phyloP scores from a whole-genome alignment of 169 alveolate genomes.

The Plasmodium coatneyi region DNA sequence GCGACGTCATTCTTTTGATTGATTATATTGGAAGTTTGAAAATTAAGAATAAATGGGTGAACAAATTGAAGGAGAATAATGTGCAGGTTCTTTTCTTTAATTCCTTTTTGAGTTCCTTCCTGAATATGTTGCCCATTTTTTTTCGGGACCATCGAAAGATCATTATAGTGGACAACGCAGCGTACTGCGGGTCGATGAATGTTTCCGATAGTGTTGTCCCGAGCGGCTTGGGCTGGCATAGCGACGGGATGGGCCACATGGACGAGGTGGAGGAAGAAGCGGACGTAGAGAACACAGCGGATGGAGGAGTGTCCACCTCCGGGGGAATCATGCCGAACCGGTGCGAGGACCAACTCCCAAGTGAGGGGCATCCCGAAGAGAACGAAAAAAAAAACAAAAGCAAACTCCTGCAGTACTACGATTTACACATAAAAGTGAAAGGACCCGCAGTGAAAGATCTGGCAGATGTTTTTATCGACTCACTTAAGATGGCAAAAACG shows the following conservation, averaged over 20 bases:
- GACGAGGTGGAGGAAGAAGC: neutral
- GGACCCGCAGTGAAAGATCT: constrained; percentile 84
- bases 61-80: constrained; percentile 11
- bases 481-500: constrained; percentile 77
- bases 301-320: neutral
- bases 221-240: neutral
- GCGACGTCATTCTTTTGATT: constrained; percentile 84
- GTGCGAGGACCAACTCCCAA: neutral
- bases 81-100: constrained; percentile 74
- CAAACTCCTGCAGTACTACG: constrained; percentile 70
- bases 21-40: constrained; percentile 79
- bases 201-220: constrained; percentile 75
- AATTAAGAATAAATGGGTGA: constrained; percentile 75
- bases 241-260: neutral
- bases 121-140: constrained; percentile 79
- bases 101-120: constrained; percentile 52
- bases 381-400: constrained; percentile 53
- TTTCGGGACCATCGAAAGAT: constrained; percentile 88
- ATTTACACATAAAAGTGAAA: constrained; percentile 53
- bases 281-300: neutral
- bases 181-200: constrained; percentile 89
- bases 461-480: constrained; percentile 77
- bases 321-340: neutral
- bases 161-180: constrained; percentile 81
- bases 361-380: neutral